A percentile compares a stretch with the other conserved stretches of the same genome.
phyloP scores from a whole-genome alignment of 148 eudicot species.

The Tetragonia tetragonoides region DNA sequence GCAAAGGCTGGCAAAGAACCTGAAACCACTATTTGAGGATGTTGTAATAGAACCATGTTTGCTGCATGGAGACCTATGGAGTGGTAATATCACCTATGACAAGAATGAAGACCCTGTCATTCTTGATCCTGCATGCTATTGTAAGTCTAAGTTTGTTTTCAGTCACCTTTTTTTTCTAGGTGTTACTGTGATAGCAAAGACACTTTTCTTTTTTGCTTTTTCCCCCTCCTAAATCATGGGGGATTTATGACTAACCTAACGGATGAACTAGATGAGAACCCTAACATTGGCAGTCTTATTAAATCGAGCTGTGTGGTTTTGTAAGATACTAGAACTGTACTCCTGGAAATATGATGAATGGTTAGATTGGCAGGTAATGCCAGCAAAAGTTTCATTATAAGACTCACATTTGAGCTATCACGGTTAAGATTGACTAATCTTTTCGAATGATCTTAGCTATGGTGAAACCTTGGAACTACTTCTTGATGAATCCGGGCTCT shows the following conservation, averaged over 20 bases:
- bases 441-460: neutral
- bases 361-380: neutral
- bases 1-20: slow-evolving; percentile 69
- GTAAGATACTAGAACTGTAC: neutral
- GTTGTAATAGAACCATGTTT: slow-evolving; percentile 82
- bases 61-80: slow-evolving; percentile 97
- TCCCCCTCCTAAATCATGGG: neutral
- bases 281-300: too few relatives aligned
- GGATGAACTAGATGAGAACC: neutral
- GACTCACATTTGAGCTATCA: neutral
- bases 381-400: neutral
- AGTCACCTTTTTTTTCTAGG: slow-evolving; percentile 6
- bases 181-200: neutral
- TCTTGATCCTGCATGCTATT: slow-evolving; percentile 97
- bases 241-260: neutral
- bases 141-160: slow-evolving; percentile 48
- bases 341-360: neutral
- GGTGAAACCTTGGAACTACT: neutral
- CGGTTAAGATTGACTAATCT: neutral
- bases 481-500: neutral
- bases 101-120: slow-evolving; percentile 88
- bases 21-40: slow-evolving; percentile 68
- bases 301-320: neutral
- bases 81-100: slow-evolving; percentile 90
- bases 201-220: neutral